A percentile compares a stretch with the other conserved stretches of the same genome.
phyloP scores from a whole-genome alignment of 306 rosid genomes.

The Hippophae rhamnoides region DNA sequence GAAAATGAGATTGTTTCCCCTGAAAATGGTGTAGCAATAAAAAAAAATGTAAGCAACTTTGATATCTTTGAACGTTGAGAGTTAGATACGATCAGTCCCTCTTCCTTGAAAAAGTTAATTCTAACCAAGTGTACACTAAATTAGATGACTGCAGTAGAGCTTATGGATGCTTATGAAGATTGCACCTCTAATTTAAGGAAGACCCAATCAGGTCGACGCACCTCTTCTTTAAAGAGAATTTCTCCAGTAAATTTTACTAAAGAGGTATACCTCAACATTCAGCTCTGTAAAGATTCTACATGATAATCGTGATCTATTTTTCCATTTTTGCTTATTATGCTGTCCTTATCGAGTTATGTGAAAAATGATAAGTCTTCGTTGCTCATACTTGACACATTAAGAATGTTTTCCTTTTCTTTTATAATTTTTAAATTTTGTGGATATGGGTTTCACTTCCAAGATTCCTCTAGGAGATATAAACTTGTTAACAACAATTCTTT shows the following conservation, averaged over 20 bases:
- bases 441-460: too few species aligned
- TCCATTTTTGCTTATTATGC: background rate
- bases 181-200: constrained; percentile 68
- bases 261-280: constrained; percentile 38
- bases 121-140: constrained; percentile 19
- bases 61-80: constrained; percentile 10
- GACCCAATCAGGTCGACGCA: constrained; percentile 50
- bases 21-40: constrained; percentile 39
- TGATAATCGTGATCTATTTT: background rate
- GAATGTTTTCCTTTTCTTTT: too few species aligned
- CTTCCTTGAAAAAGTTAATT: constrained; percentile 10
- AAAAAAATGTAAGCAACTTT: constrained; percentile 45
- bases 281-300: constrained; percentile 10
- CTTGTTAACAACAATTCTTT: too few species aligned
- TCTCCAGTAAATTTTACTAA: constrained; percentile 82
- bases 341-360: too few species aligned
- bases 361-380: too few species aligned
- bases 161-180: constrained; percentile 62
- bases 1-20: constrained; percentile 31
- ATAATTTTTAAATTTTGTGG: too few species aligned
- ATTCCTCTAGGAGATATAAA: too few species aligned
- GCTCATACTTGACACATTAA: too few species aligned
- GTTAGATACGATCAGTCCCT: constrained; percentile 13
- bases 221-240: constrained; percentile 59
- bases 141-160: constrained; percentile 82